Conservation (phyloP, 176 grass and related monocot species). For the Ananas comosus region DNA sequence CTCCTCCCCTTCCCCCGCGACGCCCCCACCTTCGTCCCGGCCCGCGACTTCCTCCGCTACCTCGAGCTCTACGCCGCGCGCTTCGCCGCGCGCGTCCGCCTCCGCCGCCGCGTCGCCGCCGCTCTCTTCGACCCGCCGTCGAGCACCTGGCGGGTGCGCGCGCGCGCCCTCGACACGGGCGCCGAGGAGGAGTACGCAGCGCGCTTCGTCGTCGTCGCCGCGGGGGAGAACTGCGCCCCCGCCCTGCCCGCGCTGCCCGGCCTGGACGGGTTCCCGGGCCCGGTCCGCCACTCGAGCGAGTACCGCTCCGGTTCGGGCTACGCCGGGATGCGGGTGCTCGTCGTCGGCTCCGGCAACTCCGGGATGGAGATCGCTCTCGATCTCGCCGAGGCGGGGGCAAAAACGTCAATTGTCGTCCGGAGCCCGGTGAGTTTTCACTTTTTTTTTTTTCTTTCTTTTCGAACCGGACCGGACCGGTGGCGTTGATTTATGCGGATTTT, state of each 20-base stretch:
- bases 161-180: constrained; percentile 7
- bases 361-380: constrained; percentile 87
- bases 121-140: constrained; percentile 28
- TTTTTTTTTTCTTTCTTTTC: background rate
- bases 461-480: no score
- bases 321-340: constrained; percentile 48
- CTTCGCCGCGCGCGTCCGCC: constrained; percentile 27
- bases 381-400: constrained; percentile 41
- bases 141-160: constrained; percentile 33
- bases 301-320: constrained; percentile 28
- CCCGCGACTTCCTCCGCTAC: constrained; percentile 44
- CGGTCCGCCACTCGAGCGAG: constrained; percentile 45
- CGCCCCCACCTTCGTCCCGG: constrained; percentile 42
- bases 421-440: constrained; percentile 39
- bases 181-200: constrained; percentile 21
- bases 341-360: constrained; percentile 74
- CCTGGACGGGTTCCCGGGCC: constrained; percentile 37
- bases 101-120: constrained; percentile 35
- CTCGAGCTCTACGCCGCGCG: constrained; percentile 49
- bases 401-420: constrained; percentile 45
- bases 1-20: constrained; percentile 28
- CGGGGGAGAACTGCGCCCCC: constrained; percentile 62
- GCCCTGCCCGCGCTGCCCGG: constrained; percentile 57
- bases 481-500: no score
- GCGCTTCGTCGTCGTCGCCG: constrained; percentile 56